Base-by-base conservation (phyloP, 2,329 filamentous ascomycete genomes). In the Aureobasidium mangrovei region DNA sequence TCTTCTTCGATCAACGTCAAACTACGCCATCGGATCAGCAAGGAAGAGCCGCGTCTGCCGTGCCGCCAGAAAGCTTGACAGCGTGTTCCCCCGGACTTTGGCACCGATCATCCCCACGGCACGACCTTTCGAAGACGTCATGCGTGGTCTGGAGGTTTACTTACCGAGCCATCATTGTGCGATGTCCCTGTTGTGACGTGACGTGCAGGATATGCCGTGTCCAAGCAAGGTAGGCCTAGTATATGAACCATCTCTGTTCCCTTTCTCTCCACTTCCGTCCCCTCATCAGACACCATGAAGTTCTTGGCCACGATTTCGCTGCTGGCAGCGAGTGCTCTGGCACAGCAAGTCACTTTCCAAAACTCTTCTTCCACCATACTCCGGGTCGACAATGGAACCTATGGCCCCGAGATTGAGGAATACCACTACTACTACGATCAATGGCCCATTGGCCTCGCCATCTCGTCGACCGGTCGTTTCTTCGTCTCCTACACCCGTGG, bases 401-500 rank as follows among this genome's bases (percentile, higher is more conserved):
- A 74, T 44, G 74, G 74, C 3, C 74, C 74, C 1, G 58, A 64
- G 2, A 62, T 77, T 3, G 75, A 77, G 58, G 74, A 77, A 58
- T 70, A 71, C 36, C 73, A 77, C 59, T 48, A 47, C 60, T 77
- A 65, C 60, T 74, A 74, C 54, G 69, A 71, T 29, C 70, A 74
- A 60, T 74, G 70, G 72, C 72, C 72, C 1, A 74, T 74, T 26
- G 72, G 72, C 4, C 67, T 76, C 6, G 70, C 72, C 12, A 67
- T 73, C 2, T 72, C 71, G 1, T 71, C 66, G 10, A 65, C 64
- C 28, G 71, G 71, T n/a, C 64, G 72, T 7, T 63, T 74, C 36
- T 75, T 76, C 57, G 66, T 70, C 12, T 72, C 67, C 42, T 76
- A 75, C 60, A 76, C 74, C 3, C 70, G 74, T 6, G 74, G 74